Evolutionary conservation across 192 early-diverging fungal species (phyloP).

Genomic region (Backusella westeae): DNA sequence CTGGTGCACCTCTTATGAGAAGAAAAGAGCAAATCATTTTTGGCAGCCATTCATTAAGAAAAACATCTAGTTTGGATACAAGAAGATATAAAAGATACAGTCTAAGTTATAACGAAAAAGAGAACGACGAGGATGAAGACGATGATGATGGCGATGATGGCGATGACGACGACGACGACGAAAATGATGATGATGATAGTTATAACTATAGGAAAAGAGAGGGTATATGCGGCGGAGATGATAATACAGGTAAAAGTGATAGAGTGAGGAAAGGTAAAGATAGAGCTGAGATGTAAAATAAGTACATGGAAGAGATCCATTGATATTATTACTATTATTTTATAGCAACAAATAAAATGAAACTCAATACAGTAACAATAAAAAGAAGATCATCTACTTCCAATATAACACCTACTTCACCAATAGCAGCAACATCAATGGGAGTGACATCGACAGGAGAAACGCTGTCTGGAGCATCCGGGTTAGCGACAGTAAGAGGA

Average conservation of each 20-base stretch:
- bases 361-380: neutral
- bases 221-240: conserved; percentile 1
- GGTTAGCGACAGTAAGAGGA: neutral
- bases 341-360: neutral
- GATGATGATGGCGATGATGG: conserved; percentile 12
- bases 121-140: conserved; percentile 32
- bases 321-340: neutral
- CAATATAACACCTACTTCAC: neutral
- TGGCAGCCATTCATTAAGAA: neutral
- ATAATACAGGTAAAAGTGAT: conserved; percentile 16
- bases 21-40: neutral
- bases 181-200: conserved; percentile 14
- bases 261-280: neutral
- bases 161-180: neutral
- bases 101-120: conserved; percentile 10
- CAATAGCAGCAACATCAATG: neutral
- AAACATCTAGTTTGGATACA: conserved; percentile 1
- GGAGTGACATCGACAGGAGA: neutral
- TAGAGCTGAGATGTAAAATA: neutral
- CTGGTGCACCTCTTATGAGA: conserved; percentile 40
- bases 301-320: neutral
- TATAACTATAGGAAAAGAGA: neutral
- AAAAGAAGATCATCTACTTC: conserved; percentile 20
- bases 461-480: neutral
- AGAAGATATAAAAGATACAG: neutral